phyloP scores from a whole-genome alignment of 108 stramenopile genomes.

The Cyclotella cryptica region DNA sequence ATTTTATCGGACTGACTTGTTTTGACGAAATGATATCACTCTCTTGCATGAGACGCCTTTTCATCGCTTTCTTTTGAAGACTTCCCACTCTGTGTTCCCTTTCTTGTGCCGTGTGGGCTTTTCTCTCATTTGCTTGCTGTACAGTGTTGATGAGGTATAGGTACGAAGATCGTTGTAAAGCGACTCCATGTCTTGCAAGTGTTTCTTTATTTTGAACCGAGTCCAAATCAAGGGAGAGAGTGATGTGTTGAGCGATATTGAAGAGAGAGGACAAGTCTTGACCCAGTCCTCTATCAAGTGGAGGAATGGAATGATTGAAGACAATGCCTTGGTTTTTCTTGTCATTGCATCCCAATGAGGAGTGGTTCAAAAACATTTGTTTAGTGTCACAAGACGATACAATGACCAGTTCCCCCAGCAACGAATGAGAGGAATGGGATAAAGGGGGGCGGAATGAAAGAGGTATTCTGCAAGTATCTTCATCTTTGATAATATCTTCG shows the following conservation, averaged over 20 bases:
- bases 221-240: conserved; percentile 59
- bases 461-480: conserved; percentile 4
- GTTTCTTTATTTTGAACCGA: not conserved
- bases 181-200: conserved; percentile 26
- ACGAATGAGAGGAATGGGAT: conserved; percentile 38
- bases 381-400: conserved; percentile 33
- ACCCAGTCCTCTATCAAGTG: conserved; percentile 32
- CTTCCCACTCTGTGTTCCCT: conserved; percentile 11
- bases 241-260: conserved; percentile 88
- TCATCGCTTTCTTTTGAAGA: not conserved
- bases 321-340: not conserved
- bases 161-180: conserved; percentile 34
- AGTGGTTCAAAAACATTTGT: conserved; percentile 22
- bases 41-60: not conserved
- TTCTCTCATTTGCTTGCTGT: conserved; percentile 18
- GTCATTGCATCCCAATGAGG: not conserved
- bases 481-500: not conserved
- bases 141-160: conserved; percentile 28
- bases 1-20: not conserved
- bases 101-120: conserved; percentile 15
- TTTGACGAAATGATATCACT: not conserved
- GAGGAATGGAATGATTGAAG: not conserved
- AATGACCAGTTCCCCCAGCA: conserved; percentile 38
- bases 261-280: conserved; percentile 77
- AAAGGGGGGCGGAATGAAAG: conserved; percentile 28